Conservation (phyloP, 129 eudicot genomes). For the Lonicera japonica region DNA sequence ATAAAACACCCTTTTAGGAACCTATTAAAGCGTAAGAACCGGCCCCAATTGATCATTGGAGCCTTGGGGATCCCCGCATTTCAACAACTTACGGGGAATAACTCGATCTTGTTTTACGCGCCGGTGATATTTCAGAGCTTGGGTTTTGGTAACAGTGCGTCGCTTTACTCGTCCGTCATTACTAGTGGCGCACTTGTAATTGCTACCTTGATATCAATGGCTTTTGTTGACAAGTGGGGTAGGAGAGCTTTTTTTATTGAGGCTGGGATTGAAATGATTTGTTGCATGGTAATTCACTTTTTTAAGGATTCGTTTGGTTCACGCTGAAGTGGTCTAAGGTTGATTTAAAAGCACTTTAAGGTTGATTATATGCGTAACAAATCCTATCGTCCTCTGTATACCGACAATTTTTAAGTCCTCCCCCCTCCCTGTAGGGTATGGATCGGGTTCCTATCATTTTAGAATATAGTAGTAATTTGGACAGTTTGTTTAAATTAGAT, state of each 20-base stretch:
- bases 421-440: no score
- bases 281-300: conserved; percentile 50
- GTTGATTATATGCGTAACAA: no score
- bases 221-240: conserved; percentile 75
- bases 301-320: no score
- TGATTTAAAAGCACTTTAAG: no score
- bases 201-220: conserved; percentile 86
- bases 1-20: conserved; percentile 76
- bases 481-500: no score
- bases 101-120: conserved; percentile 84
- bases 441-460: no score
- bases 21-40: conserved; percentile 58
- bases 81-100: conserved; percentile 86
- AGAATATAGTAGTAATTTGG: no score
- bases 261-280: conserved; percentile 77
- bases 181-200: conserved; percentile 69
- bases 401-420: no score
- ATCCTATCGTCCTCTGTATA: no score
- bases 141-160: conserved; percentile 63
- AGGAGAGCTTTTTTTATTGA: conserved; percentile 75
- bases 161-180: conserved; percentile 68
- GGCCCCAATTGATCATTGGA: conserved; percentile 73
- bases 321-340: no score
- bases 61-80: conserved; percentile 84
- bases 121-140: conserved; percentile 91